Evolutionary conservation across 106 monocot species (phyloP).

Genomic region (Allium sativum): DNA sequence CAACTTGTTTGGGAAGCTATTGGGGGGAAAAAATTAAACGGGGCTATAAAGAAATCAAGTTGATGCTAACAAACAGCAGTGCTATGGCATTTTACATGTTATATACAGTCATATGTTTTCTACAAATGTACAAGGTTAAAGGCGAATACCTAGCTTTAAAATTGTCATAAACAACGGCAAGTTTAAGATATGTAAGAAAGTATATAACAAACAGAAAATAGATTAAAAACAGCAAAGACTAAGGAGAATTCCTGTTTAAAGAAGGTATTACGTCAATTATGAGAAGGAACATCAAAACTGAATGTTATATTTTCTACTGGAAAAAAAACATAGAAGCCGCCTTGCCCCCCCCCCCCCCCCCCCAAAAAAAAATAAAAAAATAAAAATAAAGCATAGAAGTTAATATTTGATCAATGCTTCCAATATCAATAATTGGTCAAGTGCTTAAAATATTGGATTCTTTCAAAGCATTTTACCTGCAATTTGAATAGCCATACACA

Average conservation of each 20-base stretch:
- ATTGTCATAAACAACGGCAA: conserved; percentile 97
- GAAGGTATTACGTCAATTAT: background rate
- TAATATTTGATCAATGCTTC: too few relatives aligned
- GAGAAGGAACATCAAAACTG: too few relatives aligned
- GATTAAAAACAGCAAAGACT: conserved; percentile 79
- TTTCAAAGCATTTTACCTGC: too few relatives aligned
- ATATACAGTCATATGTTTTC: background rate
- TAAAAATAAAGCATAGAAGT: too few relatives aligned
- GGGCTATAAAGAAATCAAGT: background rate
- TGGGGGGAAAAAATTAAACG: conserved; percentile 4
- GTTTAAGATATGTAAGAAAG: conserved; percentile 93
- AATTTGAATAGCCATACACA: too few relatives aligned
- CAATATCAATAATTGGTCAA: too few relatives aligned
- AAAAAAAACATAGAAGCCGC: too few relatives aligned
- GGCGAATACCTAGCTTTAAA: conserved; percentile 75
- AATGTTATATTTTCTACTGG: too few relatives aligned
- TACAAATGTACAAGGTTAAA: conserved; percentile 3
- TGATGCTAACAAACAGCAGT: background rate
- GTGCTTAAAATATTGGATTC: too few relatives aligned
- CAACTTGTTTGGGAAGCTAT: conserved; percentile 81
- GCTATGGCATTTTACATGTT: background rate
- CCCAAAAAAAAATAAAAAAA: too few relatives aligned
- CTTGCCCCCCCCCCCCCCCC: too few relatives aligned
- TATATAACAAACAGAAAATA: conserved; percentile 88
- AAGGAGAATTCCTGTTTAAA: conserved; percentile 76